Conservation (phyloP, 1,284 basidiomycete genomes). For the Tilletia walkeri region DNA sequence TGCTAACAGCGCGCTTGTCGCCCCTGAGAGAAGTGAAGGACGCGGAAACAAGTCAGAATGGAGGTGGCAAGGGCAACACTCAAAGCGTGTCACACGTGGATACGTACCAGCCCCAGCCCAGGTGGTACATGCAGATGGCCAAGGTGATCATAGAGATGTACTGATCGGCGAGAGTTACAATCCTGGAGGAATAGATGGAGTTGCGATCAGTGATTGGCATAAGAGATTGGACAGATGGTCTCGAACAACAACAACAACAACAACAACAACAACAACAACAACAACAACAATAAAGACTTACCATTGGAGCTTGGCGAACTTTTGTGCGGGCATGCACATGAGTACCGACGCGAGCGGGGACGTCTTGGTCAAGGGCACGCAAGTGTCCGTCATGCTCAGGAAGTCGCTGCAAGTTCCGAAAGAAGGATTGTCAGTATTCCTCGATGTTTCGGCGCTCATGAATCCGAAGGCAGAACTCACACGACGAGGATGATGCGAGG, state of each 20-base stretch:
- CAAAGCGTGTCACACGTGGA: too few relatives aligned
- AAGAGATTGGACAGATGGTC: too few relatives aligned
- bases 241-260: too few relatives aligned
- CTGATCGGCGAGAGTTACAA: neutral
- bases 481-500: neutral
- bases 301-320: slow-evolving; percentile 10
- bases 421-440: neutral
- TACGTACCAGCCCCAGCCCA: slow-evolving; percentile 15
- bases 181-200: neutral
- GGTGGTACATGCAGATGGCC: slow-evolving; percentile 4
- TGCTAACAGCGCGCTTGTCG: slow-evolving; percentile 15
- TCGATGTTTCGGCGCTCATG: too few relatives aligned
- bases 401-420: neutral
- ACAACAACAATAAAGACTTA: neutral
- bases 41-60: too few relatives aligned
- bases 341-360: slow-evolving; percentile 8
- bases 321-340: slow-evolving; percentile 5
- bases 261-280: too few relatives aligned
- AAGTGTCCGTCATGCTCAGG: slow-evolving; percentile 8
- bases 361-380: slow-evolving; percentile 9
- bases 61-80: too few relatives aligned
- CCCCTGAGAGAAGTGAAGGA: neutral
- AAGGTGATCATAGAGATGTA: neutral
- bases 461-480: neutral
- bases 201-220: neutral